Evolutionary conservation across 2,329 filamentous ascomycete species (phyloP), one percentile per base, ranked within the genome.

Genomic region (Fusarium musae): DNA sequence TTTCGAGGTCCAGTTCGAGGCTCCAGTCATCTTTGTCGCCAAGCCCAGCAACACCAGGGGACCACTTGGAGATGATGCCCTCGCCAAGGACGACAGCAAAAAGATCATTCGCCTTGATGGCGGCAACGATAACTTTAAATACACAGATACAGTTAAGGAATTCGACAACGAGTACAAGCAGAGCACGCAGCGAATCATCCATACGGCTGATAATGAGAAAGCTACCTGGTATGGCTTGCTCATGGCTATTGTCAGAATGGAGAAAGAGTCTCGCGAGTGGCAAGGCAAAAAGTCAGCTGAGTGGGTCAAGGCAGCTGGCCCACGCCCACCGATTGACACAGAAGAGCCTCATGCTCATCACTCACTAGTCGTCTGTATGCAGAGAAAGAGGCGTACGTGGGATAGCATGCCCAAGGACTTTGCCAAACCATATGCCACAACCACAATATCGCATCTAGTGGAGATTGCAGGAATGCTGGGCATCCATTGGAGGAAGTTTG

Each of bases 11-110:
- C 78, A 80, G 42, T 85, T 83, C 50, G 80, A 84, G 66, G 77
- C 81, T 0, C 84, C 84, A 16, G 83, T 85, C 57, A 82, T 85
- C 42, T 85, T 85, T 44, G 80, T 85, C 21, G 84, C 81, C 9
- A 77, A 74, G 1, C 79, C 83, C 0, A 61, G 36, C 17, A 85
- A 85, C 76, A 70, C 46, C 0, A 78, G 72, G 6, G 83, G 82
- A 3, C 78, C 78, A 1, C 21, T 77, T 1, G 74, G 74, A 3
- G 69, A 69, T 8, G 72, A 76, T 40, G 67, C 60, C 2, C 54
- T 63, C 1, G 54, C 62, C 4, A 62, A 32, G 4, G 73, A 75
- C 5, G 56, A 71, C n/a, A 66, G 49, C 32, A 62, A 64, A 17
- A 75, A 75, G 30, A 76, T 76, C 9, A 59, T 75, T 17, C 70